Conservation (phyloP, 1,139 yeast genomes). For the Suhomyces panamericanus region DNA sequence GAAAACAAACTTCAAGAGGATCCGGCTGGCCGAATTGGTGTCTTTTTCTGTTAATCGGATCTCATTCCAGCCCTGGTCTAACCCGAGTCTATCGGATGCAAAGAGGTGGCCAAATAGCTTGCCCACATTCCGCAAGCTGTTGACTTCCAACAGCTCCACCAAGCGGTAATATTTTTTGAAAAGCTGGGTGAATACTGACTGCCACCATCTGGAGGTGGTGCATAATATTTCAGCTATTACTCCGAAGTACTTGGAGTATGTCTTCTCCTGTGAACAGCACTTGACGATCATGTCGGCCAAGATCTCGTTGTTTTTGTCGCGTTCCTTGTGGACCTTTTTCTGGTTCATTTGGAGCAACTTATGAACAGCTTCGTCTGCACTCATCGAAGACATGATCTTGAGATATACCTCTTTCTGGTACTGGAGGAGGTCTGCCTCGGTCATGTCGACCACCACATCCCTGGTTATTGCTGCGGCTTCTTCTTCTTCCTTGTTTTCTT, state of each 20-base stretch:
- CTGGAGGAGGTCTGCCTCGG: slow-evolving; percentile 61
- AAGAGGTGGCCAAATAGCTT: slow-evolving; percentile 85
- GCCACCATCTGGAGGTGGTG: slow-evolving; percentile 54
- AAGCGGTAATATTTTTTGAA: slow-evolving; percentile 59
- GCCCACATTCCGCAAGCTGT: slow-evolving; percentile 76
- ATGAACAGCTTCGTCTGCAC: slow-evolving; percentile 92
- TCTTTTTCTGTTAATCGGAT: slow-evolving; percentile 67
- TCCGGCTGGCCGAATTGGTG: slow-evolving; percentile 79
- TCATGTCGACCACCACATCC: slow-evolving; percentile 56
- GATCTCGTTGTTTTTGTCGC: slow-evolving; percentile 29
- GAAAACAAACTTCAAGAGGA: slow-evolving; percentile 76
- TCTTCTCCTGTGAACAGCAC: slow-evolving; percentile 84
- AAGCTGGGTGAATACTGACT: slow-evolving; percentile 46
- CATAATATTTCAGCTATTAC: slow-evolving; percentile 71
- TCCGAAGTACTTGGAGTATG: slow-evolving; percentile 86
- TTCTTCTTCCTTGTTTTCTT: slow-evolving; percentile 8
- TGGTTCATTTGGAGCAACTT: slow-evolving; percentile 60
- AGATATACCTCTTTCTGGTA: slow-evolving; percentile 76
- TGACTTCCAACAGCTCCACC: slow-evolving; percentile 69
- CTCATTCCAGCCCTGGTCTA: slow-evolving; percentile 50
- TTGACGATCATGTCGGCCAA: slow-evolving; percentile 76
- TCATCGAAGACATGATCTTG: slow-evolving; percentile 88
- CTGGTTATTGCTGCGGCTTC: background rate
- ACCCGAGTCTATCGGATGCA: slow-evolving; percentile 64
- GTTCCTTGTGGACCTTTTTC: slow-evolving; percentile 38